Conservation (phyloP, 306 rosid genomes). For the Glycyrrhiza uralensis region DNA sequence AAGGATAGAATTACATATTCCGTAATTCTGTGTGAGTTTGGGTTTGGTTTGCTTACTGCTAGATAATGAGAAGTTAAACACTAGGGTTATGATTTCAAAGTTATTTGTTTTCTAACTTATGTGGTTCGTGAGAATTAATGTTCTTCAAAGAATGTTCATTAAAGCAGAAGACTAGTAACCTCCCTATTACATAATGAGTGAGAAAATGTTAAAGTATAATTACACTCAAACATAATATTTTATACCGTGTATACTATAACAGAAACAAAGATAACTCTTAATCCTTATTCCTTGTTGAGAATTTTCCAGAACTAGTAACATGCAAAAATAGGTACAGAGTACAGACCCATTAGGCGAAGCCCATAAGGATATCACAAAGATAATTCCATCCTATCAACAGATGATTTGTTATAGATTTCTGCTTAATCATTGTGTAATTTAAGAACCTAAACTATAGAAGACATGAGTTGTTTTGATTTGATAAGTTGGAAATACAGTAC, state of each 20-base stretch:
- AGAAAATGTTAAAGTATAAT: neutral
- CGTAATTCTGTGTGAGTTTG: neutral
- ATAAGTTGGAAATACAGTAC: neutral
- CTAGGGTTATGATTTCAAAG: neutral
- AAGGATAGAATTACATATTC: neutral
- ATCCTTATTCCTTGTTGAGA: neutral
- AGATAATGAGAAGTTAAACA: neutral
- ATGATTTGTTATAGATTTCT: neutral
- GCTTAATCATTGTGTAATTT: neutral
- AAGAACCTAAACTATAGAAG: neutral
- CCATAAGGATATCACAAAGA: neutral
- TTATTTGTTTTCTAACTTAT: neutral
- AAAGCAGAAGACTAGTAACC: neutral
- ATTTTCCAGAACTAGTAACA: neutral
- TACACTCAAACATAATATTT: neutral
- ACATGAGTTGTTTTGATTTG: neutral
- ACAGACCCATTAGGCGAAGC: neutral
- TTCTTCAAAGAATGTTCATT: neutral
- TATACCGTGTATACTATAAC: neutral
- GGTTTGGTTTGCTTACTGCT: constrained; percentile 4
- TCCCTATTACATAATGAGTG: neutral
- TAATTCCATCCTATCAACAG: neutral
- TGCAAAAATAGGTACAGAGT: neutral
- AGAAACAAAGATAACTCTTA: neutral
- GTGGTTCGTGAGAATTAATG: neutral